phyloP scores from a whole-genome alignment of 208 protist genomes.

The Leishmania arabica region DNA sequence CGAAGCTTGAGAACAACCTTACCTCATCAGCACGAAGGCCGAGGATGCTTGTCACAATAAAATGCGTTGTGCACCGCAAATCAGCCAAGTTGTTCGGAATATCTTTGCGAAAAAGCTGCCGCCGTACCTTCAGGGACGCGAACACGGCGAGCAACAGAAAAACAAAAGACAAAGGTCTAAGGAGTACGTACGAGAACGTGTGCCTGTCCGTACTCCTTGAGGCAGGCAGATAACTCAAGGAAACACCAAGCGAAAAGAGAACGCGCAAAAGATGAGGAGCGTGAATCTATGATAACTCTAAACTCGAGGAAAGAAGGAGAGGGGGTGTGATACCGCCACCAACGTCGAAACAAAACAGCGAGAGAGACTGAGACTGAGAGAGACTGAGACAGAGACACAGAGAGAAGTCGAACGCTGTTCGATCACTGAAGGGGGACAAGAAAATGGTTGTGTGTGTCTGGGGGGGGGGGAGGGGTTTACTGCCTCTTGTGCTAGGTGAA shows the following conservation, averaged over 20 bases:
- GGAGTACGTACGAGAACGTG: neutral
- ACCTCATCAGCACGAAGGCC: neutral
- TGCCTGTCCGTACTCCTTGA: neutral
- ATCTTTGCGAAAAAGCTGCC: neutral
- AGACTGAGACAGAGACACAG: neutral
- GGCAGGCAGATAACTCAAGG: neutral
- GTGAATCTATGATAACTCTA: conserved; percentile 6
- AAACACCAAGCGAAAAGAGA: neutral
- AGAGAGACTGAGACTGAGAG: no score
- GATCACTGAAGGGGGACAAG: neutral
- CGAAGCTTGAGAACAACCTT: neutral
- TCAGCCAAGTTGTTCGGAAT: neutral
- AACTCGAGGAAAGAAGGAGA: neutral
- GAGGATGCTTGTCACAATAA: neutral
- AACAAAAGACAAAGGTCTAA: neutral
- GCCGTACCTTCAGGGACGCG: neutral
- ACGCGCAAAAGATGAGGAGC: neutral
- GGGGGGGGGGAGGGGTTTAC: no score
- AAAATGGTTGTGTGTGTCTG: neutral
- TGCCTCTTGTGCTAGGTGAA: neutral
- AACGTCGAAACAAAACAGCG: neutral
- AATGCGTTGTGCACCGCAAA: neutral
- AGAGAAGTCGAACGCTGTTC: neutral
- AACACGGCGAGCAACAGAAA: neutral
- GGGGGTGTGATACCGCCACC: no score